Percentiles rank a stretch among this genome's conserved stretches.
These are phyloP conservation scores for Rhodosorus marinus DNA, from an alignment of 23 red algal species.

Conservation along the genomic window DNA sequence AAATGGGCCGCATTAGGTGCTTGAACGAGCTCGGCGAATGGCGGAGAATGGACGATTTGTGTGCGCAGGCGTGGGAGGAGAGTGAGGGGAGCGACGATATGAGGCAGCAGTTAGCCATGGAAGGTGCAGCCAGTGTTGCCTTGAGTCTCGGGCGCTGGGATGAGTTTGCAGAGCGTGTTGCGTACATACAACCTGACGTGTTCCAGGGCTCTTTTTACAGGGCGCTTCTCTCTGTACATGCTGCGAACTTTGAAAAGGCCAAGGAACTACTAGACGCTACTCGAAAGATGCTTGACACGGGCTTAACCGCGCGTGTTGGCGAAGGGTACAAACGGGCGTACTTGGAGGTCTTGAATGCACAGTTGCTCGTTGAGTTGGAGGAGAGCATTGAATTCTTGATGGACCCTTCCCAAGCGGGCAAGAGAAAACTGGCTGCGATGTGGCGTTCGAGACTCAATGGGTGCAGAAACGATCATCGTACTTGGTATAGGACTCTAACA, in stretches of 20 bases:
- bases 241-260: conserved; percentile 28
- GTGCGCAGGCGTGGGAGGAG: conserved; percentile 20
- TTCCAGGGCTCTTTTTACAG: conserved; percentile 51
- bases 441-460: conserved; percentile 63
- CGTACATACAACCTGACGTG: conserved; percentile 9
- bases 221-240: conserved; percentile 38
- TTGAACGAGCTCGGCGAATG: conserved; percentile 76
- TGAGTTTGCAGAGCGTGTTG: conserved; percentile 67
- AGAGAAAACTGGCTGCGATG: conserved; percentile 19
- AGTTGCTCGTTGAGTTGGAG: conserved; percentile 77
- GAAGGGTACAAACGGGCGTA: conserved; percentile 98
- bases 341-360: conserved; percentile 42
- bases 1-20: conserved; percentile 49
- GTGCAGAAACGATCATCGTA: conserved; percentile 45
- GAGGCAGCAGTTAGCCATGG: conserved; percentile 11
- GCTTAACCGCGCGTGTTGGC: conserved; percentile 51
- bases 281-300: conserved; percentile 47
- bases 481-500: conserved; percentile 81
- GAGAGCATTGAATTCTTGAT: conserved; percentile 45
- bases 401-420: conserved; percentile 8
- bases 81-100: conserved; percentile 1
- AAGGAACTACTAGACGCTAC: conserved; percentile 16
- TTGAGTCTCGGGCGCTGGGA: conserved; percentile 75
- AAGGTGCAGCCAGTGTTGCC: conserved; percentile 50
- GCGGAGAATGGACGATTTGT: conserved; percentile 47